Evolutionary conservation across 2,329 filamentous ascomycete genomes (phyloP).

Genomic region (Ophiostoma ulmi): DNA sequence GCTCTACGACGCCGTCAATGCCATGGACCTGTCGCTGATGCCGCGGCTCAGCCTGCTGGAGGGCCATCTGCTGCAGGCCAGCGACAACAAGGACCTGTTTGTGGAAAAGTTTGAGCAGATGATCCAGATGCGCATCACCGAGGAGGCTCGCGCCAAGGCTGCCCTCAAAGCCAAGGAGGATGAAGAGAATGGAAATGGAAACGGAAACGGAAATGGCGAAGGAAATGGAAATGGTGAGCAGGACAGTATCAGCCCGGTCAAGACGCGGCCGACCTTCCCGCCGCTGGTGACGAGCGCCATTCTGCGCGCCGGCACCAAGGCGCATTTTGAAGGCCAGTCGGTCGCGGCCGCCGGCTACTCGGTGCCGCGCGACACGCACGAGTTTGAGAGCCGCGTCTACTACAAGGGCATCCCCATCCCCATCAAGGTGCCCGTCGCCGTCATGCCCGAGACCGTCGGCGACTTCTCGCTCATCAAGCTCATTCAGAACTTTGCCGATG

Average conservation of each 20-base stretch:
- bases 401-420: conserved; percentile 97
- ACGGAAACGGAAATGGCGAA: conserved; percentile 22
- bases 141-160: conserved; percentile 42
- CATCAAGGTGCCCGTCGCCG: conserved; percentile 89
- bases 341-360: conserved; percentile 56
- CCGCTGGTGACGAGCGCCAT: conserved; percentile 39
- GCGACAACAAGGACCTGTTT: conserved; percentile 92
- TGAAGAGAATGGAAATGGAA: conserved; percentile 36
- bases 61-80: conserved; percentile 77
- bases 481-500: conserved; percentile 84
- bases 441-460: conserved; percentile 91
- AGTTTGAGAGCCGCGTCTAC: conserved; percentile 91
- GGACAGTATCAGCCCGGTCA: conserved; percentile 39
- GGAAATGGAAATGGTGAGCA: conserved; percentile 27
- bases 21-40: conserved; percentile 94
- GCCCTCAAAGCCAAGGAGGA: conserved; percentile 25
- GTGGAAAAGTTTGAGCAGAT: conserved; percentile 96
- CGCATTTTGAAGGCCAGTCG: conserved; percentile 50
- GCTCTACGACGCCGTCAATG: conserved; percentile 88
- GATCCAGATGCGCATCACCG: conserved; percentile 73
- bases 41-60: conserved; percentile 79
- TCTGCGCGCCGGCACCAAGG: conserved; percentile 58
- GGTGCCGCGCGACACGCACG: conserved; percentile 89
- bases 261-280: conserved; percentile 27
- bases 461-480: conserved; percentile 97